Evolutionary conservation across 208 protist genomes (phyloP).

Genomic region (Phytomonas serpens): DNA sequence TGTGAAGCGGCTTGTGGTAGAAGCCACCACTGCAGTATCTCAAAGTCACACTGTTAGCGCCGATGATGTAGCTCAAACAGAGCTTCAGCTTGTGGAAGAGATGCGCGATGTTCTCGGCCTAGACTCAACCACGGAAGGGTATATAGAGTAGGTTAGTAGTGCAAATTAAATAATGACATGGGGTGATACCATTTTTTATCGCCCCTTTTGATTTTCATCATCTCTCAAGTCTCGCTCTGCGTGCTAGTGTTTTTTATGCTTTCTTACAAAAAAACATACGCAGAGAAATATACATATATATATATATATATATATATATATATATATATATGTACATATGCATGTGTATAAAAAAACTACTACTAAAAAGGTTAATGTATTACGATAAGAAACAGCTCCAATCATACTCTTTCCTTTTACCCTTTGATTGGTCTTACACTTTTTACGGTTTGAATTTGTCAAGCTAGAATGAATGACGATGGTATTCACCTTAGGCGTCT

Average conservation of each 20-base stretch:
- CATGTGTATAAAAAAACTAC: slow-evolving; percentile 5
- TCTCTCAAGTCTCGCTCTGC: not conserved
- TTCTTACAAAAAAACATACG: no score
- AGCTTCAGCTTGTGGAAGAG: slow-evolving; percentile 17
- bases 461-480: not conserved
- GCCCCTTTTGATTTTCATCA: not conserved
- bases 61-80: not conserved
- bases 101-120: slow-evolving; percentile 14
- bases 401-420: not conserved
- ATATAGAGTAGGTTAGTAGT: not conserved
- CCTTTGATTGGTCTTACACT: not conserved
- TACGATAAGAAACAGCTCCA: not conserved
- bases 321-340: not conserved
- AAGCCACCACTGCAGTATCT: not conserved
- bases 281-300: slow-evolving; percentile 1
- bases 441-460: not conserved
- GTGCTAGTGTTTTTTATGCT: not conserved
- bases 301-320: not conserved
- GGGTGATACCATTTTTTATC: not conserved
- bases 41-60: not conserved
- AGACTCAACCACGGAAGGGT: not conserved
- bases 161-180: not conserved
- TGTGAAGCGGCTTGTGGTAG: slow-evolving; percentile 19
- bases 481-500: slow-evolving; percentile 38
- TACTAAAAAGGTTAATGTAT: slow-evolving; percentile 6